Percentiles rank a stretch among this genome's conserved stretches.
Conservation (phyloP, 2,329 filamentous ascomycete species). For the Fusarium multiceps region DNA sequence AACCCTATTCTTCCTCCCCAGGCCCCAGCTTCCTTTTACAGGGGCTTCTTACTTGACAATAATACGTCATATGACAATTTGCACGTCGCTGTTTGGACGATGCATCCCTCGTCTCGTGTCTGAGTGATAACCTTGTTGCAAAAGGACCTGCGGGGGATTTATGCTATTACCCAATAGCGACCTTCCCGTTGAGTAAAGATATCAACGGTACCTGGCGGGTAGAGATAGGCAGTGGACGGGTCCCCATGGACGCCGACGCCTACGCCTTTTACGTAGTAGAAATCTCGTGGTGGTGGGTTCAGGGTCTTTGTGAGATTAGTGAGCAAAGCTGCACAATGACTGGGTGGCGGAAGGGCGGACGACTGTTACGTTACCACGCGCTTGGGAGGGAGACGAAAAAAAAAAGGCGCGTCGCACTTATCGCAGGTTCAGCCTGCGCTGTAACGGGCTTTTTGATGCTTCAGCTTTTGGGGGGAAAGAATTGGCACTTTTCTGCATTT, state of each 20-base stretch:
- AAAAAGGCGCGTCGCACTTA: neutral
- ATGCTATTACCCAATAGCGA: conserved; percentile 13
- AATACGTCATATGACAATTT: conserved; percentile 29
- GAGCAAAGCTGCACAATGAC: neutral
- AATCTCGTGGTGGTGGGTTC: conserved; percentile 2
- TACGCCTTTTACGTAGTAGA: conserved; percentile 20
- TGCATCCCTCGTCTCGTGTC: neutral
- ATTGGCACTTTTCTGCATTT: neutral
- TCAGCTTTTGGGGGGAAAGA: neutral
- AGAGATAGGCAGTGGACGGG: conserved; percentile 17
- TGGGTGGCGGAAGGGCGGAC: conserved; percentile 1
- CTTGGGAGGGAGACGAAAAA: neutral
- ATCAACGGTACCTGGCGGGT: conserved; percentile 8
- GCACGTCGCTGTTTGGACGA: conserved; percentile 5
- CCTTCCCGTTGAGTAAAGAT: conserved; percentile 33
- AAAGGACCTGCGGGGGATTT: conserved; percentile 20
- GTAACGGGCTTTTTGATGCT: neutral
- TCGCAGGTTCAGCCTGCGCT: neutral
- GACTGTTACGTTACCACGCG: conserved; percentile 27
- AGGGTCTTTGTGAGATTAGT: conserved; percentile 6
- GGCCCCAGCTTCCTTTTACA: conserved; percentile 3
- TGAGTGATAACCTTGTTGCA: conserved; percentile 19
- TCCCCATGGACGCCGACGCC: conserved; percentile 3
- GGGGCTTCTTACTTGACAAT: conserved; percentile 1
- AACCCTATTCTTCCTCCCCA: neutral